These are phyloP conservation scores for Capsicum pubescens DNA, from an alignment of 257 asterid species.

Conservation along the genomic window DNA sequence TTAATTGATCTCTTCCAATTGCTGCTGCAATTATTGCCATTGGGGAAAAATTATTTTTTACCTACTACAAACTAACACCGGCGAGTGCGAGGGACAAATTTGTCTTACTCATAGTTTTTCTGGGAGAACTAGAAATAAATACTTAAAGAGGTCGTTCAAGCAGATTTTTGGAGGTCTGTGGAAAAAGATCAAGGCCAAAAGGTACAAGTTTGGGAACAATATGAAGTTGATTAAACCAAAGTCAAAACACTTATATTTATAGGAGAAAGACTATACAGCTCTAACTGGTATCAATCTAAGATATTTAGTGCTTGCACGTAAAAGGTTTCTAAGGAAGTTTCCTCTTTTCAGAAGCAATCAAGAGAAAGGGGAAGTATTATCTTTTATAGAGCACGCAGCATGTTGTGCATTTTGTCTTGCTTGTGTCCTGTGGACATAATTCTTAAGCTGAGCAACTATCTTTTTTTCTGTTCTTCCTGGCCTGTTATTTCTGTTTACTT, in stretches of 20 bases:
- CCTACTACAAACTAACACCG: slow-evolving; percentile 7
- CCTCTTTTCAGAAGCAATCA: neutral
- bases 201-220: neutral
- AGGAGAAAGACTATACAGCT: neutral
- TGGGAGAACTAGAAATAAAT: slow-evolving; percentile 15
- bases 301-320: neutral
- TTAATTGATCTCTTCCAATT: neutral
- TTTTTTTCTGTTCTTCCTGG: neutral
- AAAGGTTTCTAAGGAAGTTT: neutral
- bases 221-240: neutral
- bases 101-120: neutral
- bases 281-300: slow-evolving; percentile 1
- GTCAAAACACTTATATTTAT: neutral
- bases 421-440: neutral
- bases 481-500: neutral
- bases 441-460: neutral
- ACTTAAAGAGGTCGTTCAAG: neutral
- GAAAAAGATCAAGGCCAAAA: neutral
- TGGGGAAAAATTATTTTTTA: neutral
- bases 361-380: neutral
- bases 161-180: neutral
- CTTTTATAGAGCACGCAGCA: neutral
- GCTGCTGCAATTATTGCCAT: neutral
- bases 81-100: neutral
- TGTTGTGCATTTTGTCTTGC: slow-evolving; percentile 18